Conservation (phyloP, 1,284 basidiomycete genomes). For the Agroathelia rolfsii region DNA sequence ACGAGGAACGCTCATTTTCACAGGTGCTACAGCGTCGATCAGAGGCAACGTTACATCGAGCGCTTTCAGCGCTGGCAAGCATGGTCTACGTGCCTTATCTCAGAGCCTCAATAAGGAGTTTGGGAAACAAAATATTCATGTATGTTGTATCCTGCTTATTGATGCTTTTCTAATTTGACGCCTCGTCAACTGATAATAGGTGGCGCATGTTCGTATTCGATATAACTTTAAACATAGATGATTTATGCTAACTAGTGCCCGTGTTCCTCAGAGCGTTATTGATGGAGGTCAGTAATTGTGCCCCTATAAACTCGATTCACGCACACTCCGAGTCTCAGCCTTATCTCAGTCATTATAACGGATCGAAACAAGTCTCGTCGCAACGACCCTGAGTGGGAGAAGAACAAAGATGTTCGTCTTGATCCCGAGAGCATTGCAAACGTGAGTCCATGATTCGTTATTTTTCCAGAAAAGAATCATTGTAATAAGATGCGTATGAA, state of each 20-base stretch:
- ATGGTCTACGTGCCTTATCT: conserved; percentile 52
- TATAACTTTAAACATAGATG: conserved; percentile 1
- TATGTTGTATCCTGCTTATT: conserved; percentile 19
- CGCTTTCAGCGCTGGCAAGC: conserved; percentile 62
- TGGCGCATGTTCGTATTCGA: conserved; percentile 51
- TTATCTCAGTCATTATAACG: conserved; percentile 42
- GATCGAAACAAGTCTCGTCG: conserved; percentile 24
- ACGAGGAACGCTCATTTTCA: conserved; percentile 65
- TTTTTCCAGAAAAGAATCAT: no score
- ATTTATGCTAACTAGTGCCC: conserved; percentile 1
- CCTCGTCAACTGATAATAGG: no score
- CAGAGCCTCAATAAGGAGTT: conserved; percentile 78
- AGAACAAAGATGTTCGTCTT: conserved; percentile 38
- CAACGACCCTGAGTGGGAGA: conserved; percentile 30
- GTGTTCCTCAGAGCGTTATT: conserved; percentile 39
- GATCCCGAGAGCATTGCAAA: conserved; percentile 57
- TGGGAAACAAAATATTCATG: conserved; percentile 71
- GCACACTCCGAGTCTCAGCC: conserved; percentile 1
- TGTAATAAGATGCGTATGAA: conserved; percentile 10
- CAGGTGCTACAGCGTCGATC: conserved; percentile 63
- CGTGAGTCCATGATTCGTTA: conserved; percentile 27
- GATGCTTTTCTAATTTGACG: neutral
- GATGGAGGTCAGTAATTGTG: conserved; percentile 35
- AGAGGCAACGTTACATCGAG: conserved; percentile 59
- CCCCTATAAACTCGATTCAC: conserved; percentile 2